A percentile compares a stretch with the other conserved stretches of the same genome.
phyloP scores from a whole-genome alignment of 2,329 filamentous ascomycete species.

The Talaromyces piceae region DNA sequence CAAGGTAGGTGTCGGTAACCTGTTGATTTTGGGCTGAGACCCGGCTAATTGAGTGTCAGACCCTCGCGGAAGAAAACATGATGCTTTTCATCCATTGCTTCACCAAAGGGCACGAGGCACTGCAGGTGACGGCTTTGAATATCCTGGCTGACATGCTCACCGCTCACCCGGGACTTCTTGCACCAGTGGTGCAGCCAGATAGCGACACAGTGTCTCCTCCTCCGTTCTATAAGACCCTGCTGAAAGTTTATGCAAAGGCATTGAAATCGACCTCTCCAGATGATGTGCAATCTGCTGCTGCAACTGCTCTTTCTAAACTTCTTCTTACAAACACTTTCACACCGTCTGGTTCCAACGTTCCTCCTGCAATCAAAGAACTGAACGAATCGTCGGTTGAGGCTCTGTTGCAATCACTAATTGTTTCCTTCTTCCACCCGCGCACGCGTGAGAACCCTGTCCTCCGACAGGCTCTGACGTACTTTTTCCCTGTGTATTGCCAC shows the following conservation, averaged over 20 bases:
- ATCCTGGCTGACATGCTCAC: constrained; percentile 91
- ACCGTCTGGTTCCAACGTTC: constrained; percentile 47
- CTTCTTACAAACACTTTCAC: constrained; percentile 69
- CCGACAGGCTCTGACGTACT: constrained; percentile 82
- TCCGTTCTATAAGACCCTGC: constrained; percentile 53
- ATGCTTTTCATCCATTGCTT: constrained; percentile 94
- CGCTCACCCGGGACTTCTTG: constrained; percentile 73
- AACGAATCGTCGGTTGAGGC: constrained; percentile 57
- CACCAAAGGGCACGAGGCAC: constrained; percentile 77
- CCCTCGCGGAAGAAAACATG: constrained; percentile 85
- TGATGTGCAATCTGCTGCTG: constrained; percentile 73
- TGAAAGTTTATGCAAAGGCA: constrained; percentile 80
- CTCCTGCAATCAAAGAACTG: constrained; percentile 32
- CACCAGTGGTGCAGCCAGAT: constrained; percentile 42
- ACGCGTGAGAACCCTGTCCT: constrained; percentile 73
- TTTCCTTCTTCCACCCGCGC: constrained; percentile 84
- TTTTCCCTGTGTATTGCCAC: constrained; percentile 90
- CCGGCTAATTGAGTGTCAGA: constrained; percentile 34
- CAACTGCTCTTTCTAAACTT: constrained; percentile 75
- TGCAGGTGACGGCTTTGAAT: constrained; percentile 85
- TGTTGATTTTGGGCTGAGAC: background rate
- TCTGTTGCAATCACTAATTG: constrained; percentile 74
- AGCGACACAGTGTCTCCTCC: constrained; percentile 43
- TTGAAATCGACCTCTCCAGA: constrained; percentile 63
- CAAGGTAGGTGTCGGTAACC: constrained; percentile 45